These are phyloP conservation scores for Allium sativum DNA, from an alignment of 106 monocot genomes.

Conservation along the genomic window DNA sequence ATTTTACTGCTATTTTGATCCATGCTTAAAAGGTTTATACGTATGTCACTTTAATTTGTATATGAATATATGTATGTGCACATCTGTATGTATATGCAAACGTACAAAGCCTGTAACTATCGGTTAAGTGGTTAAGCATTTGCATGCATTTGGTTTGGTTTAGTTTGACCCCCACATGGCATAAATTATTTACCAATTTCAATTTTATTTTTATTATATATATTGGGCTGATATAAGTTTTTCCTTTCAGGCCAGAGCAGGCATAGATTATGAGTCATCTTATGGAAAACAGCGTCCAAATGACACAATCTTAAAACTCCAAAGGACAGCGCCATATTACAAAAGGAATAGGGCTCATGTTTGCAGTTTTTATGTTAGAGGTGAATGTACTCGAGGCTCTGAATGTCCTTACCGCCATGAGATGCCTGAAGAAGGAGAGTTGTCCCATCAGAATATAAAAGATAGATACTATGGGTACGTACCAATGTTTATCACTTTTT, in stretches of 20 bases:
- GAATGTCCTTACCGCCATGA: slow-evolving; percentile 99
- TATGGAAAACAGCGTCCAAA: slow-evolving; percentile 81
- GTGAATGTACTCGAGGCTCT: slow-evolving; percentile 90
- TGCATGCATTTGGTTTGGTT: too few relatives aligned
- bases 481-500: not conserved
- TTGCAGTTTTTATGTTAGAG: slow-evolving; percentile 90
- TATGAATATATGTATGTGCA: too few relatives aligned
- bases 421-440: slow-evolving; percentile 90
- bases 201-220: too few relatives aligned
- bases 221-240: not conserved
- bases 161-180: too few relatives aligned
- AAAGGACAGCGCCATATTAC: slow-evolving; percentile 98
- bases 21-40: too few relatives aligned
- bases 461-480: slow-evolving; percentile 98
- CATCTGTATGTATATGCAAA: too few relatives aligned
- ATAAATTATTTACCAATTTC: too few relatives aligned
- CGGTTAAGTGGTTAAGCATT: too few relatives aligned
- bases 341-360: slow-evolving; percentile 97
- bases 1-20: too few relatives aligned
- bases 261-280: slow-evolving; percentile 95
- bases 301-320: slow-evolving; percentile 97
- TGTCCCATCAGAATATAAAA: slow-evolving; percentile 98
- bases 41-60: too few relatives aligned
- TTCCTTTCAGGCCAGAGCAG: slow-evolving; percentile 69
- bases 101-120: too few relatives aligned